Evolutionary conservation across 805 yeast species (phyloP).

Genomic region (Wickerhamiella dianesei): DNA sequence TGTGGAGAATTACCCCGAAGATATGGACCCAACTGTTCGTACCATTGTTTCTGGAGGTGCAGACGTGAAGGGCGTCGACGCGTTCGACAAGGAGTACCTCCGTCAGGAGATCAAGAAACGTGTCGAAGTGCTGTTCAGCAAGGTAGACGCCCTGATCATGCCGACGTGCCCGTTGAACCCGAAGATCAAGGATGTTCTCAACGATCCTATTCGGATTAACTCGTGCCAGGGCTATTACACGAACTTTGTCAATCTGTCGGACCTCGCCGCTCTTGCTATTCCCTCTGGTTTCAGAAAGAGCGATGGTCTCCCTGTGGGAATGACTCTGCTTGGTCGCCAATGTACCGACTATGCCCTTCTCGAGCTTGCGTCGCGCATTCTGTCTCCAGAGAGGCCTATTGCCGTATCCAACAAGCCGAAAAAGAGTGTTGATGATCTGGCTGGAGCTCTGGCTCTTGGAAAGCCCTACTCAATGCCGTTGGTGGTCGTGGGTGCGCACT

Average conservation of each 20-base stretch:
- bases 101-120: constrained; percentile 66
- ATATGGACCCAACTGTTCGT: constrained; percentile 74
- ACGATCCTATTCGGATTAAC: constrained; percentile 72
- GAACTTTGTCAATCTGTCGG: constrained; percentile 89
- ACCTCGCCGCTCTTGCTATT: constrained; percentile 77
- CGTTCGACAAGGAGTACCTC: constrained; percentile 74
- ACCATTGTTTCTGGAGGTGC: constrained; percentile 69
- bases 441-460: neutral
- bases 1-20: constrained; percentile 54
- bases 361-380: constrained; percentile 63
- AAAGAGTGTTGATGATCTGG: constrained; percentile 16
- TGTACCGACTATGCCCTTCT: constrained; percentile 82
- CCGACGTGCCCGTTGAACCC: constrained; percentile 96
- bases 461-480: constrained; percentile 39
- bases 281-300: constrained; percentile 71
- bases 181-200: constrained; percentile 52
- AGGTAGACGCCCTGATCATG: constrained; percentile 64
- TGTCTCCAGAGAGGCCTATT: constrained; percentile 38
- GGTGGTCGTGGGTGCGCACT: constrained; percentile 96
- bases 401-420: constrained; percentile 45
- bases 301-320: constrained; percentile 85
- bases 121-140: constrained; percentile 38
- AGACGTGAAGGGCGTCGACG: constrained; percentile 64
- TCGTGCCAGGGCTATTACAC: constrained; percentile 97
- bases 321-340: constrained; percentile 67